These are phyloP conservation scores for Aureobasidium mangrovei DNA, from an alignment of 2,329 filamentous ascomycete species.

Conservation along the genomic window DNA sequence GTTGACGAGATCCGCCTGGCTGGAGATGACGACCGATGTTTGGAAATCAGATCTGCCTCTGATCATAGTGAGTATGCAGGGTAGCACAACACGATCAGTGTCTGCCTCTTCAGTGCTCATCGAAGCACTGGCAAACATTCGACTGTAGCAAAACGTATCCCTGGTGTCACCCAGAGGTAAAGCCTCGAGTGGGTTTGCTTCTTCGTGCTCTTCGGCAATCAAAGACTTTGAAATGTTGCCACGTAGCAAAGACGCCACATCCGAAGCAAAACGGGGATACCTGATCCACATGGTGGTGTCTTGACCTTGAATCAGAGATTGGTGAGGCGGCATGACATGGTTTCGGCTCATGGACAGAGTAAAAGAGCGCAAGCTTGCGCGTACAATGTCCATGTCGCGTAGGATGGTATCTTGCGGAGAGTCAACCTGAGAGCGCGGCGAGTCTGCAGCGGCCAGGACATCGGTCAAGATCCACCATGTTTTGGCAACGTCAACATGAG, in stretches of 20 bases:
- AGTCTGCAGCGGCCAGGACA: conserved; percentile 23
- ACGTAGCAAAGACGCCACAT: conserved; percentile 61
- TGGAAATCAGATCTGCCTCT: conserved; percentile 60
- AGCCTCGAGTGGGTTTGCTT: conserved; percentile 49
- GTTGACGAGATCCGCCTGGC: conserved; percentile 70
- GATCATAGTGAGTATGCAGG: conserved; percentile 67
- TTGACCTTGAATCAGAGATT: conserved; percentile 64
- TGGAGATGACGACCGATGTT: conserved; percentile 65
- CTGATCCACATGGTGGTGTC: conserved; percentile 75
- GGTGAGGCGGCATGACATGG: conserved; percentile 57
- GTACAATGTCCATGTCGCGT: conserved; percentile 6
- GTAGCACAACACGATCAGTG: conserved; percentile 58
- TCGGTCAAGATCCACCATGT: conserved; percentile 64
- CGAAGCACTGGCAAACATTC: conserved; percentile 64
- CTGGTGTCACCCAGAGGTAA: conserved; percentile 70
- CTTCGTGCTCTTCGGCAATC: conserved; percentile 41
- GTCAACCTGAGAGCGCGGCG: conserved; percentile 2
- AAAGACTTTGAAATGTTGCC: conserved; percentile 42
- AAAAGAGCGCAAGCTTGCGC: conserved; percentile 53
- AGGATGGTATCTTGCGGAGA: conserved; percentile 11
- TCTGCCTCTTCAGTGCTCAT: conserved; percentile 65
- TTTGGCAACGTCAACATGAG: conserved; percentile 79
- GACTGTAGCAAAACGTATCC: conserved; percentile 68
- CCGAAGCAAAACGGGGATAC: conserved; percentile 64
- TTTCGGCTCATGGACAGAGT: conserved; percentile 78